Base-by-base conservation (phyloP, 257 asterid species). In the Fraxinus americana region DNA sequence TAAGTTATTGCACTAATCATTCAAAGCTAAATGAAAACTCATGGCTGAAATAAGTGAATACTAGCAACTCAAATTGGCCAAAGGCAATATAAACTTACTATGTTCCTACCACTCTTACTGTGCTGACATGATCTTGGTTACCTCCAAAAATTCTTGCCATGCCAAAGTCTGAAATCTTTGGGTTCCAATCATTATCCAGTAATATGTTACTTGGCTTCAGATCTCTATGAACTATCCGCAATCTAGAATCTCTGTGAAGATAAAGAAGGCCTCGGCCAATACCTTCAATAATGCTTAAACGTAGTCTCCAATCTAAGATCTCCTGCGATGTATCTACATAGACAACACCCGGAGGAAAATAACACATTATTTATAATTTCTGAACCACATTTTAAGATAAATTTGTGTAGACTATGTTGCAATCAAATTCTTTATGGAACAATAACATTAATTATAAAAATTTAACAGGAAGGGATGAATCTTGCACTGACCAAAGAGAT, bases 111-210 rank as follows among this genome's bases (percentile, higher is more conserved):
- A 91, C 90, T 65, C 97, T 84, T 29, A 7, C 66, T 21, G 94
- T 91, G 71, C 84, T 87, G 78, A 76, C 92, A 73, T 91, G 90
- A 78, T 90, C 92, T 71, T 88, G 86, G 75, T 84, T 81, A 69
- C 84, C 83, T 50, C 86, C 86, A 12, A 80, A 88, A 70, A 90
- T 85, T 77, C 91, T 88, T 3, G 92, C 95, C 85, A 86, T 74
- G 41, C 90, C 97, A 48, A 91, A 91, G 73, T 91, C 95, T 13
- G 97, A 88, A 74, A 92, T 92, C 71, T 89, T 89, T 4, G 97
- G 83, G 57, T 82, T 87, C 82, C 85, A 87, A 29, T 88, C 86
- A 23, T 79, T 81, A 71, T 91, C 94, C 66, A 89, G 76, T 71
- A 88, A 79, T 82, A 90, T 84, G 38, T 90, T 89, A 67, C 88